phyloP scores from a whole-genome alignment of 495 filamentous ascomycete species.

The Wilcoxina mikolae region DNA sequence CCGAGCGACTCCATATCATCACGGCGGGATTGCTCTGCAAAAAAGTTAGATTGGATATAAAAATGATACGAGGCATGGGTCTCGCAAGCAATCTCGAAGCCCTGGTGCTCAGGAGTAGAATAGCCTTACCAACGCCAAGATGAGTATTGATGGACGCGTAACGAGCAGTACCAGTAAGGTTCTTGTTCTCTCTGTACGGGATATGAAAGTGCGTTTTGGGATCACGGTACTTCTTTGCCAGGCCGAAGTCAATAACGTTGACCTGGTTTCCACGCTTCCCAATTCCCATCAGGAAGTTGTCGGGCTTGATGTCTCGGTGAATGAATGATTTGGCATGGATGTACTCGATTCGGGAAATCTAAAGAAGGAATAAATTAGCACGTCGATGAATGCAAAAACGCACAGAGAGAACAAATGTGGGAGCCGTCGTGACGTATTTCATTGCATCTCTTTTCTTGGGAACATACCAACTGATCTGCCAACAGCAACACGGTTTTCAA shows the following conservation, averaged over 20 bases:
- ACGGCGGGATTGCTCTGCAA: slow-evolving; percentile 85
- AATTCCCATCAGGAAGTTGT: slow-evolving; percentile 99
- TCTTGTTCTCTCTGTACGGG: slow-evolving; percentile 99
- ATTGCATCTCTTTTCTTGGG: background rate
- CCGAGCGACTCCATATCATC: slow-evolving; percentile 99
- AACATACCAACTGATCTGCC: slow-evolving; percentile 67
- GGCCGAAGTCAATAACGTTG: slow-evolving; percentile 98
- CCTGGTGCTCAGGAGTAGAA: background rate
- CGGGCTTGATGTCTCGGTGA: slow-evolving; percentile 99
- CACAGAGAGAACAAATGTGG: background rate
- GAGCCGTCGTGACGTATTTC: background rate
- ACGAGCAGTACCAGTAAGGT: slow-evolving; percentile 95
- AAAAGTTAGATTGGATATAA: background rate
- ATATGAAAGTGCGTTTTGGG: slow-evolving; percentile 99
- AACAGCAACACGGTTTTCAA: slow-evolving; percentile 98
- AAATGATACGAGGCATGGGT: slow-evolving; percentile 9
- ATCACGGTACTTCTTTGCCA: slow-evolving; percentile 99
- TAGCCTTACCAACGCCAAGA: slow-evolving; percentile 63
- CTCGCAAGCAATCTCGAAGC: background rate
- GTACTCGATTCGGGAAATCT: slow-evolving; percentile 97
- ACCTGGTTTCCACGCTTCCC: slow-evolving; percentile 99
- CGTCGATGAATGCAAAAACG: background rate
- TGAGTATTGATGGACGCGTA: slow-evolving; percentile 99
- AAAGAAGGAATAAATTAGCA: slow-evolving; percentile 13
- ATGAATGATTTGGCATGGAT: slow-evolving; percentile 99